These are phyloP conservation scores for Asterochloris sp. DNA, from an alignment of 139 green algal species.

Conservation along the genomic window DNA sequence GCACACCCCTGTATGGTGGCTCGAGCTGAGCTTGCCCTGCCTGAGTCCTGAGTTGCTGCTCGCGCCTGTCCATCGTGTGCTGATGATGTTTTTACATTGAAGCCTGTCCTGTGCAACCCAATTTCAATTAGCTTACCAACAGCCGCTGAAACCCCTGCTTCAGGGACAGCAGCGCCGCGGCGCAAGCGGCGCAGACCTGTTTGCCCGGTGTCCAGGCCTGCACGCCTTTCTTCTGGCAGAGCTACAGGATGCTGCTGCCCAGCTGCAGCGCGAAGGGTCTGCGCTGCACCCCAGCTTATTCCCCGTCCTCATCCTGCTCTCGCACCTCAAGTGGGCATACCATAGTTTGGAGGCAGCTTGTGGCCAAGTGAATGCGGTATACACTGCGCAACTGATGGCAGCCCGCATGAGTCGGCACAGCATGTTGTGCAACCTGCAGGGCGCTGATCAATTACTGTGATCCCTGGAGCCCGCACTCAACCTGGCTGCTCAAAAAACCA, in stretches of 20 bases:
- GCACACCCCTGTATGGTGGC: neutral
- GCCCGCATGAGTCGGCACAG: neutral
- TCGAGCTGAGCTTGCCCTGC: neutral
- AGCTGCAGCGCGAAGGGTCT: neutral
- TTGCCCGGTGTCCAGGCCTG: conserved; percentile 72
- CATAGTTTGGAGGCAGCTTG: neutral
- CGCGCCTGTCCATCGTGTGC: no score
- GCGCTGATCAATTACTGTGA: neutral
- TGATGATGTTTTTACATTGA: neutral
- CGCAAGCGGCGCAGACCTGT: conserved; percentile 74
- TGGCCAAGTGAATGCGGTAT: neutral
- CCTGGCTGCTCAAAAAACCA: neutral
- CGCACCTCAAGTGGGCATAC: conserved; percentile 47
- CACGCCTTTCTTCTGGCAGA: conserved; percentile 74
- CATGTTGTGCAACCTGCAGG: neutral
- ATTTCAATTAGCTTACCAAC: neutral
- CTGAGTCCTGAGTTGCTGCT: neutral
- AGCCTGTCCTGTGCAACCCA: neutral
- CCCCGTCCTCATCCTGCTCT: conserved; percentile 79
- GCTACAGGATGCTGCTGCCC: conserved; percentile 39
- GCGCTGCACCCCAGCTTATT: conserved; percentile 70
- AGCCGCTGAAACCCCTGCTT: neutral
- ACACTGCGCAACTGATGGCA: neutral
- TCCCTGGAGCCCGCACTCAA: neutral
- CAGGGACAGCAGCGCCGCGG: conserved; percentile 32